These are phyloP conservation scores for Trichoderma sp. DNA, from an alignment of 2,329 filamentous ascomycete genomes.

Conservation along the genomic window DNA sequence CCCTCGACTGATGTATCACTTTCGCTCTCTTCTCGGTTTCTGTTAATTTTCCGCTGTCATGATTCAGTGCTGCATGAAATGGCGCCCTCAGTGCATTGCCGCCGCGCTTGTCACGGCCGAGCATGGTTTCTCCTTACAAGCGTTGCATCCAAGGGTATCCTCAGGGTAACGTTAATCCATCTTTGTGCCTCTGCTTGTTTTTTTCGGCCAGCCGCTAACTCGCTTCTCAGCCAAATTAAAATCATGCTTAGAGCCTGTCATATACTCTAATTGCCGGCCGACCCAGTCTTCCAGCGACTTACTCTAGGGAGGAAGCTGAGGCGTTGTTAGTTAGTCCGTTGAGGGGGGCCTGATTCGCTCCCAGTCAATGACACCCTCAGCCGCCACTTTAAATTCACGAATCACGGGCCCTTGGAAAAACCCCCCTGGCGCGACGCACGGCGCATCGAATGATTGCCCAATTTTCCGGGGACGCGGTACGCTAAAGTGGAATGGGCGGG, in stretches of 20 bases:
- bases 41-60: conserved; percentile 10
- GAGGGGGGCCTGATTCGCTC: conserved; percentile 3
- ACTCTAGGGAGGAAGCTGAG: neutral
- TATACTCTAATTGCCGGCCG: neutral
- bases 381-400: conserved; percentile 2
- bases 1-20: neutral
- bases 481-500: neutral
- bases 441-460: neutral
- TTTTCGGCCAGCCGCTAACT: neutral
- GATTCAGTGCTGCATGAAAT: conserved; percentile 1
- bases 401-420: neutral
- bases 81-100: neutral
- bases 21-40: neutral
- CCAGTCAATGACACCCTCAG: conserved; percentile 8
- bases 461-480: conserved; percentile 4
- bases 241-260: neutral
- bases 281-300: neutral
- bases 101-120: neutral
- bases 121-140: neutral
- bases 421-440: neutral
- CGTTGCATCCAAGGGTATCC: conserved; percentile 4
- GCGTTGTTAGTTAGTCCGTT: neutral
- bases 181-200: neutral
- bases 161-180: neutral
- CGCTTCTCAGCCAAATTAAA: neutral